Base-by-base conservation (phyloP, 139 green algal species). In the Nannochloris sp. region DNA sequence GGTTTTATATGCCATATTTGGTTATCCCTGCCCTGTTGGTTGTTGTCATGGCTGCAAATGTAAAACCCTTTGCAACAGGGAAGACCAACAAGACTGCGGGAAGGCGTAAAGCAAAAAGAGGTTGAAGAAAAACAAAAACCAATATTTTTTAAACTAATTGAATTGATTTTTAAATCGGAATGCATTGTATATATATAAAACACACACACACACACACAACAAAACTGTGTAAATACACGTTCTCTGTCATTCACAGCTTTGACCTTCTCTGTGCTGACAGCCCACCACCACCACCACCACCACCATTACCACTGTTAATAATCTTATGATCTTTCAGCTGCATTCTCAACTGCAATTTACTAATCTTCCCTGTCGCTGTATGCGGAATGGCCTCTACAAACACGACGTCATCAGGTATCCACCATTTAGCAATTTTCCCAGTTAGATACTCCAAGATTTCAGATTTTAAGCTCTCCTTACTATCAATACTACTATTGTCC, bases 371-470 rank as follows among this genome's bases (percentile, higher is more conserved):
- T 8, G 85, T 85, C 15, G 81, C 81, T 36, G 84, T 90, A 70
- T 90, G 82, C 9, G 86, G 86, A 30, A 94, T 83, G 54, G 87
- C 81, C 3, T 72, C 55, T 6, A 92, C 74, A 61, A 90, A 86
- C 3, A 88, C 79, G 2, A 86, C 74, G 29, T 89, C 74, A 12
- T 90, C 84, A 4, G 82, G 82, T 24, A 86, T 79, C 74, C 78
- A 85, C 77, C 76, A 85, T 32, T 68, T 74, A 5, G 77, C 77
- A 30, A 89, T 65, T 24, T 70, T 76, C 45, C 62, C 73, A 27
- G 77, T 53, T 19, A 87, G 51, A 35, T 68, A 81, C 9, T 30
- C 7, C 39, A 81, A 51, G 4, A 85, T 37, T 2, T 72, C 61
- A 3, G 81, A 59, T 13, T 70, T 74, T 56, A 60, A 63, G 13